Conservation (phyloP, 305 asterid species). For the Fraxinus floribunda region DNA sequence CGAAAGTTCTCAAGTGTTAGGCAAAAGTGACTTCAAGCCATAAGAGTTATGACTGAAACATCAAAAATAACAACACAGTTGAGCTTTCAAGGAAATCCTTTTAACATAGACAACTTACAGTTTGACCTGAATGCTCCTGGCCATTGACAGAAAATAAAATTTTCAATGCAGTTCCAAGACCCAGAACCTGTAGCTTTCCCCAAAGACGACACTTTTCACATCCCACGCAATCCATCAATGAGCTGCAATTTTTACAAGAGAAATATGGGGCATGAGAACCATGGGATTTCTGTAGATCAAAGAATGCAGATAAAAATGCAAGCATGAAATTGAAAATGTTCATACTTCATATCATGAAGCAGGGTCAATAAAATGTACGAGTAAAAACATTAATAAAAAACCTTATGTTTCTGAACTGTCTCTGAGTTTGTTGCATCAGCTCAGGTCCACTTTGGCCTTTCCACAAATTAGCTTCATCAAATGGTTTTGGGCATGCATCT, state of each 20-base stretch:
- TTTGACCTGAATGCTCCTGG: constrained; percentile 29
- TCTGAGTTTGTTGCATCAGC: constrained; percentile 51
- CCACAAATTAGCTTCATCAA: constrained; percentile 69
- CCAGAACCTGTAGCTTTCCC: constrained; percentile 76
- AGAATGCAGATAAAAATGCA: background rate
- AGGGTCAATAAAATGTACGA: background rate
- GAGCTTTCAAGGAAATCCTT: background rate
- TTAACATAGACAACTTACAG: constrained; percentile 32
- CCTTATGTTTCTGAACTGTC: constrained; percentile 70
- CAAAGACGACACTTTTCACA: constrained; percentile 75
- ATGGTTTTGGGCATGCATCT: constrained; percentile 68
- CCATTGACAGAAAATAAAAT: constrained; percentile 51
- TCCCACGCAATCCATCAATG: constrained; percentile 70
- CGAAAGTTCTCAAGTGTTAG: background rate
- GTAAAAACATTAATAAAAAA: constrained; percentile 22
- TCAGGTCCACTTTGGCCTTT: constrained; percentile 69
- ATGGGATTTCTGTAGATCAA: background rate
- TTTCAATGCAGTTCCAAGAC: constrained; percentile 73
- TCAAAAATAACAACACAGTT: background rate
- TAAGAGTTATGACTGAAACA: background rate
- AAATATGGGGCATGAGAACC: constrained; percentile 5
- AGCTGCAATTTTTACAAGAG: constrained; percentile 38
- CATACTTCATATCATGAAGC: background rate
- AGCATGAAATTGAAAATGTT: background rate
- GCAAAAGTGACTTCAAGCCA: background rate